Base-by-base conservation (phyloP, 345 rosid genomes). In the Citrus australasica region DNA sequence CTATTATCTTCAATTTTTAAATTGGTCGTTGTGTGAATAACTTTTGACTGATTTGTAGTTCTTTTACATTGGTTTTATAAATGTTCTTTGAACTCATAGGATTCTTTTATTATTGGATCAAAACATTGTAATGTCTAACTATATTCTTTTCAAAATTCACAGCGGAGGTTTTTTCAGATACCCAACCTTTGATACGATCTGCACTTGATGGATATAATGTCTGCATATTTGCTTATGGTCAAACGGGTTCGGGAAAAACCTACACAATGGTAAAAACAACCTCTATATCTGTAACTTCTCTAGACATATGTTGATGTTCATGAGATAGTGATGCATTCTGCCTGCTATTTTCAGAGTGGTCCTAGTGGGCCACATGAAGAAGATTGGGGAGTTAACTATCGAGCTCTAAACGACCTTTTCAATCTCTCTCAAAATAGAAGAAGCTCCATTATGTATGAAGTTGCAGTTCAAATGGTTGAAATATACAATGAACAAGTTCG, bases 191-290 rank as follows among this genome's bases (percentile, higher is more conserved):
- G 85, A 84, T 93, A 66, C 87, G 92, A 27, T 93, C 93, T 27
- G 96, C 87, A 4, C 90, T 93, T 65, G 98, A 95, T 86, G 99
- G 99, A 24, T 93, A 86, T 76, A 91, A 89, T 73, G 98, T 90
- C 3, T 94, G 99, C 77, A 94, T 96, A 82, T 94, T 95, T 85
- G 99, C 99, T 55, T 95, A 95, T 69, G 99, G 99, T n/a, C 99
- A 95, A 86, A 95, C 99, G 48, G 98, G 99, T 78, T 95, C 98
- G 0, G 99, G 99, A 22, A 95, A 95, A 83, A 95, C 99, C 6
- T 86, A 92, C 82, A 95, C 98, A 8, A 95, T 93, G 99, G 99
- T 95, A 84, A 5, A 70, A 35, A 72, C 25, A 32, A 38, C 56
- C 30, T 19, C 37, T 66, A 6, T 38, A 17, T 38, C 13, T 78